A percentile compares a stretch with the other conserved stretches of the same genome.
Conservation (phyloP, 2,329 filamentous ascomycete species). For the Xylaria sp. region DNA sequence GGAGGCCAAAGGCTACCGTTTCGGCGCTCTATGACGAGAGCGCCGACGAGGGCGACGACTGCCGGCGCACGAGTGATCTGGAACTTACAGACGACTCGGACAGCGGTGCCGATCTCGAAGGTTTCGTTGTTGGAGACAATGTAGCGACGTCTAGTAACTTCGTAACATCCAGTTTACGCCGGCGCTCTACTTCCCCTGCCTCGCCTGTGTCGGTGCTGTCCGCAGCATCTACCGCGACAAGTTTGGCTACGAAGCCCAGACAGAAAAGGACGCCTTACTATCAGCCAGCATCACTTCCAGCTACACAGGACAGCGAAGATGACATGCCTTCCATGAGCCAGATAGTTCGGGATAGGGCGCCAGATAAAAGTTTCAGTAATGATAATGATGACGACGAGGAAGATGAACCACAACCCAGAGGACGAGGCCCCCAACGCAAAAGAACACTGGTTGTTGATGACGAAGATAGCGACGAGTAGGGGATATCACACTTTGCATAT, state of each 20-base stretch:
- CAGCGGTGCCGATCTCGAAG: constrained; percentile 47
- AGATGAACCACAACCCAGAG: constrained; percentile 9
- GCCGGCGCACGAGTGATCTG: constrained; percentile 51
- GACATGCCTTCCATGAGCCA: constrained; percentile 49
- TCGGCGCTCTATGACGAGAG: constrained; percentile 48
- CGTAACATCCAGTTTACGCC: constrained; percentile 43
- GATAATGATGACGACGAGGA: constrained; percentile 27
- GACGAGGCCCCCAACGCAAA: constrained; percentile 25
- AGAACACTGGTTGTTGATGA: constrained; percentile 30
- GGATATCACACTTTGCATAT: constrained; percentile 21
- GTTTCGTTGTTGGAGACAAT: constrained; percentile 49
- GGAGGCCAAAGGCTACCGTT: constrained; percentile 35
- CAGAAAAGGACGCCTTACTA: constrained; percentile 39
- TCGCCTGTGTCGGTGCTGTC: constrained; percentile 43
- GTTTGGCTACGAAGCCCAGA: constrained; percentile 18
- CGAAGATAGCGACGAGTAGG: constrained; percentile 37
- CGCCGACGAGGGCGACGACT: constrained; percentile 51
- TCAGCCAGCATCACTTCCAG: constrained; percentile 38
- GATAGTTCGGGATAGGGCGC: constrained; percentile 36
- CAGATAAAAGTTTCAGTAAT: constrained; percentile 14
- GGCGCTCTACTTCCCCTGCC: constrained; percentile 39
- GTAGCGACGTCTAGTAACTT: constrained; percentile 46
- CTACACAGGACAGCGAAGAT: constrained; percentile 43
- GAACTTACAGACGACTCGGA: constrained; percentile 52
- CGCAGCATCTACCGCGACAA: constrained; percentile 34